Percentiles rank a stretch among this genome's conserved stretches.
Evolutionary conservation across 2,329 filamentous ascomycete species (phyloP).

Genomic region (Nigrospora osmanthi): DNA sequence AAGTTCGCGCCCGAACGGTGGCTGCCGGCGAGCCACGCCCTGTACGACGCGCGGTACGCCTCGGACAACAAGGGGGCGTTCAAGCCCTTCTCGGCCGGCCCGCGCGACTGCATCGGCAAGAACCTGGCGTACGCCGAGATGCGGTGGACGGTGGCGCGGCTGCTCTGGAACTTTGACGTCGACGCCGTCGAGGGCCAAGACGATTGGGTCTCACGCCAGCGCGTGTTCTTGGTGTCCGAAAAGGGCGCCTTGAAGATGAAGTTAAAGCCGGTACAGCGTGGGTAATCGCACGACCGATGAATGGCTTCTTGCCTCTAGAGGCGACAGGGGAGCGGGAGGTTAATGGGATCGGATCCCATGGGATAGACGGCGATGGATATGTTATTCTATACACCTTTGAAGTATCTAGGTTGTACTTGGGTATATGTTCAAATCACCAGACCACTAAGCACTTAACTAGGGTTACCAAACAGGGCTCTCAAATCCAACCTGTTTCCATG

Average conservation of each 20-base stretch:
- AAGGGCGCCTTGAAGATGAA: constrained; percentile 1
- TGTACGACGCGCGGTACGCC: constrained; percentile 4
- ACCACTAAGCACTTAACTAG: too few species aligned
- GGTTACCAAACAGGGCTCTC: too few species aligned
- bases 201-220: constrained; percentile 1
- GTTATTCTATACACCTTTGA: too few species aligned
- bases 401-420: too few species aligned
- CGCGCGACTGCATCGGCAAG: constrained; percentile 12
- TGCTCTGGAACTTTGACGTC: constrained; percentile 26
- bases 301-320: too few species aligned
- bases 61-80: constrained; percentile 8
- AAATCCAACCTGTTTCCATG: too few species aligned
- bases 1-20: constrained; percentile 9
- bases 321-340: too few species aligned
- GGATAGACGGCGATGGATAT: too few species aligned
- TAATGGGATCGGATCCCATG: too few species aligned
- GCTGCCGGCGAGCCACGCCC: constrained; percentile 6
- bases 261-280: neutral
- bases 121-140: constrained; percentile 26
- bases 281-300: too few species aligned
- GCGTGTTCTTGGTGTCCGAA: neutral
- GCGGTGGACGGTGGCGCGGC: constrained; percentile 21
- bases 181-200: constrained; percentile 15
- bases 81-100: constrained; percentile 10
- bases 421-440: too few species aligned